Conservation (phyloP, 257 asterid species). For the Coffea canephora region DNA sequence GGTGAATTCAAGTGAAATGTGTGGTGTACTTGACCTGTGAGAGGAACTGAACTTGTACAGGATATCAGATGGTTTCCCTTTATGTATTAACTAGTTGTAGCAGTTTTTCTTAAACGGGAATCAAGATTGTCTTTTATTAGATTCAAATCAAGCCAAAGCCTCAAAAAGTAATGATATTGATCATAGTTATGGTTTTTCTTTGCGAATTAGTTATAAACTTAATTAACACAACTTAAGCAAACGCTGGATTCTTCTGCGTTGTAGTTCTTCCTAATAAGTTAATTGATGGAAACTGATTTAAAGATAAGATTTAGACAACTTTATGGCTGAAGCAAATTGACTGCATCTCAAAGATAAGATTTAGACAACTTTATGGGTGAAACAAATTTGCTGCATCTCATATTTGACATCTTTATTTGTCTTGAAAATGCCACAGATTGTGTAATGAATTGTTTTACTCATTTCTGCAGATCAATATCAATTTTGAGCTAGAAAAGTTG, state of each 20-base stretch:
- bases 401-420: not conserved
- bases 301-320: not conserved
- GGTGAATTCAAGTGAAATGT: not conserved
- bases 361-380: not conserved
- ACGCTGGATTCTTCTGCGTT: not conserved
- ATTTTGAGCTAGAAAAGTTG: slow-evolving; percentile 79
- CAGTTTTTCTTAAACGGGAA: not conserved
- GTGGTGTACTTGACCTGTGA: not conserved
- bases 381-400: not conserved
- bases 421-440: not conserved
- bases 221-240: not conserved
- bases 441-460: slow-evolving; percentile 14
- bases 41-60: not conserved
- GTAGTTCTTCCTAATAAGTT: not conserved
- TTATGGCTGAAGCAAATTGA: not conserved
- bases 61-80: not conserved
- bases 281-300: not conserved
- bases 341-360: not conserved
- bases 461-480: slow-evolving; percentile 45
- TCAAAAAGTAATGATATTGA: not conserved
- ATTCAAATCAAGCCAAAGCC: not conserved
- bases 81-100: not conserved
- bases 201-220: not conserved
- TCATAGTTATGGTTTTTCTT: not conserved
- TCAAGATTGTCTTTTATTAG: not conserved